Evolutionary conservation across 352 stramenopile genomes (phyloP).

Genomic region (Globisporangium uncinulatum): DNA sequence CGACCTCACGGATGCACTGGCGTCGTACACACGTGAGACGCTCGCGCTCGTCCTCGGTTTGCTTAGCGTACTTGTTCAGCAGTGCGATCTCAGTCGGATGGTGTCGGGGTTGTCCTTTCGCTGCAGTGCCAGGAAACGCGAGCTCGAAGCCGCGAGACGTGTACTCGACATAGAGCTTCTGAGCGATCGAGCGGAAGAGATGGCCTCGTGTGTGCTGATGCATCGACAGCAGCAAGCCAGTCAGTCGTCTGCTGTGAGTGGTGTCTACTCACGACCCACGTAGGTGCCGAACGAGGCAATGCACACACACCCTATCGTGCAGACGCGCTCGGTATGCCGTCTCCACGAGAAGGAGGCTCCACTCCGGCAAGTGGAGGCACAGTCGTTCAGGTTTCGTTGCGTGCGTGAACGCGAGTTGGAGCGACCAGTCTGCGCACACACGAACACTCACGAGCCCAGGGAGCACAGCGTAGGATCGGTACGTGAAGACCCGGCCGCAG

Average conservation of each 20-base stretch:
- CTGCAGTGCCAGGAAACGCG: conserved; percentile 29
- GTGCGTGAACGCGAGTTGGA: conserved; percentile 21
- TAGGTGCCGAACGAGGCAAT: not conserved
- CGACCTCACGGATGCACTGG: conserved; percentile 15
- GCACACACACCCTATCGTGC: conserved; percentile 4
- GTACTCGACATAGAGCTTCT: conserved; percentile 39
- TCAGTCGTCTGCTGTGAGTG: not conserved
- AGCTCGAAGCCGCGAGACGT: conserved; percentile 37
- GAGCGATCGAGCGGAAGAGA: conserved; percentile 20
- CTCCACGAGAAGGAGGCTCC: conserved; percentile 11
- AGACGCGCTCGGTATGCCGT: conserved; percentile 16
- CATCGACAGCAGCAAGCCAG: not conserved
- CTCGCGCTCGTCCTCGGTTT: conserved; percentile 11
- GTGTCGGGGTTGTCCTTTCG: conserved; percentile 19
- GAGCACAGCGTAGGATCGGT: conserved; percentile 27
- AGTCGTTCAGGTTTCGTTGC: conserved; percentile 8
- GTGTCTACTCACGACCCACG: too few relatives aligned
- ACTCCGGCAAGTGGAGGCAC: conserved; percentile 7
- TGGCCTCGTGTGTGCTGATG: conserved; percentile 1
- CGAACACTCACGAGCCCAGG: conserved; percentile 24
- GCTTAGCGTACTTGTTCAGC: conserved; percentile 6
- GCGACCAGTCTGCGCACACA: conserved; percentile 19
- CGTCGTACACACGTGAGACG: conserved; percentile 2
- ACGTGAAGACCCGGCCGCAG: conserved; percentile 25
- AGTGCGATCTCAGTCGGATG: conserved; percentile 21